Evolutionary conservation across 2,329 filamentous ascomycete species (phyloP).

Genomic region (Monilinia fructigena): DNA sequence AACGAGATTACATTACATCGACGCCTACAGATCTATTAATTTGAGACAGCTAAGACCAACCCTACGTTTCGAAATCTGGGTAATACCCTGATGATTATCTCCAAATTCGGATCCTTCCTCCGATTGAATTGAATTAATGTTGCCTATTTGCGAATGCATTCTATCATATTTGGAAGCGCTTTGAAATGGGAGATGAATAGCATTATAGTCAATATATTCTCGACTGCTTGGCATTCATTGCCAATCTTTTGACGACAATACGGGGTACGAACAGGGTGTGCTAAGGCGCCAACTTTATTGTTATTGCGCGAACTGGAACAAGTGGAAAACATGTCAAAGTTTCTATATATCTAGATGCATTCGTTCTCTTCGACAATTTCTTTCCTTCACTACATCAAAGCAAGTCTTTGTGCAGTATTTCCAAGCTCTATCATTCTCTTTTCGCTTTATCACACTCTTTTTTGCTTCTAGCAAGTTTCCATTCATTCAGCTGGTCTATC

Average conservation of each 20-base stretch:
- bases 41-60: not conserved
- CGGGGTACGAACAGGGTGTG: not conserved
- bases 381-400: constrained; percentile 12
- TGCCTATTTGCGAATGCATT: not conserved
- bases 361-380: not conserved
- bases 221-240: constrained; percentile 14
- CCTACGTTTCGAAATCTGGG: not conserved
- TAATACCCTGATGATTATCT: not conserved
- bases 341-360: constrained; percentile 5
- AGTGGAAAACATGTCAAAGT: not conserved
- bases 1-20: not conserved
- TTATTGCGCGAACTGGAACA: not conserved
- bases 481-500: constrained; percentile 23
- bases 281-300: not conserved
- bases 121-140: not conserved
- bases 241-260: not conserved
- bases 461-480: constrained; percentile 18
- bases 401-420: constrained; percentile 8
- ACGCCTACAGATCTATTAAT: constrained; percentile 1
- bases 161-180: not conserved
- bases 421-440: constrained; percentile 20
- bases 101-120: not conserved
- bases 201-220: constrained; percentile 14
- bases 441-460: constrained; percentile 8
- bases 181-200: constrained; percentile 4